phyloP scores from a whole-genome alignment of 148 eudicot genomes.

The Cornus controversa region DNA sequence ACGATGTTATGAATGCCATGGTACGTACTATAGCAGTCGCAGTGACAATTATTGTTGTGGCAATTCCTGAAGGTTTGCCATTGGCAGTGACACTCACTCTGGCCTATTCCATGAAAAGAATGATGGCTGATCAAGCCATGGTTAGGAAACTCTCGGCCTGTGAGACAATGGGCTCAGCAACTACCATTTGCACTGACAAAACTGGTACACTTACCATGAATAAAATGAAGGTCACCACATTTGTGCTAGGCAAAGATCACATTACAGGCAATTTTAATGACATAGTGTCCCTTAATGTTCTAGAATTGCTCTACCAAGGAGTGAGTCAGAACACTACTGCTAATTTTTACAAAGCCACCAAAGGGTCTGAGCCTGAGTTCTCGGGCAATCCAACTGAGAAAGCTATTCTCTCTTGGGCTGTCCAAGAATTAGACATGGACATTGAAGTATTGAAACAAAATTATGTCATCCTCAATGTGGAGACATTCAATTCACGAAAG shows the following conservation, averaged over 20 bases:
- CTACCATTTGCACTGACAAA: neutral
- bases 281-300: neutral
- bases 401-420: neutral
- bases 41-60: neutral
- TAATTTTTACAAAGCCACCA: neutral
- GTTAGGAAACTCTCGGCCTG: conserved; percentile 4
- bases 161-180: conserved; percentile 5
- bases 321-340: neutral
- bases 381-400: conserved; percentile 2
- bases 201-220: neutral
- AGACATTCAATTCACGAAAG: neutral
- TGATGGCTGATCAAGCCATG: conserved; percentile 3
- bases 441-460: neutral
- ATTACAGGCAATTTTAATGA: neutral
- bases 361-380: neutral
- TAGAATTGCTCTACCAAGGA: conserved; percentile 2
- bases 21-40: neutral
- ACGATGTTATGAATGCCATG: conserved; percentile 8
- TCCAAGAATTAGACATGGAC: neutral
- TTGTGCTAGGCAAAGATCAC: neutral
- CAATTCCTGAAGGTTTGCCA: conserved; percentile 4
- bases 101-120: conserved; percentile 6
- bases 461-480: neutral
- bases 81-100: conserved; percentile 2
- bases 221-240: neutral